These are phyloP conservation scores for Fusarium protoensiforme DNA, from an alignment of 2,329 filamentous ascomycete genomes.

Conservation along the genomic window DNA sequence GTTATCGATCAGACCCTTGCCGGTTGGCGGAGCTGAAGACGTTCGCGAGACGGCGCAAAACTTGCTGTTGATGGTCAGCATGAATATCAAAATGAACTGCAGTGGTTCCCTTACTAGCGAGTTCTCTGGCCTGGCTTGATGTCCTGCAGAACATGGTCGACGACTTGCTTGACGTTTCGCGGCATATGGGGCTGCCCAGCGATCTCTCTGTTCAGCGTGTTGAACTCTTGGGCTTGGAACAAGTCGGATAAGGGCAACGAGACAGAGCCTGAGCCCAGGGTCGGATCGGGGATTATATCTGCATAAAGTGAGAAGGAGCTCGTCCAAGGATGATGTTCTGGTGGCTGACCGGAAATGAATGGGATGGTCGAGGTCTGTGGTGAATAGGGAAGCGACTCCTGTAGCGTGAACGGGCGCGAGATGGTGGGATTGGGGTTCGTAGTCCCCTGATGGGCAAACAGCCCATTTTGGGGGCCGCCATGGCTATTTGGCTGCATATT, in stretches of 20 bases:
- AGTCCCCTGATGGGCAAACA: conserved; percentile 38
- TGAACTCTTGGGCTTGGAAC: conserved; percentile 67
- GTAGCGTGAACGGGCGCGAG: conserved; percentile 68
- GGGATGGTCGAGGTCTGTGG: conserved; percentile 84
- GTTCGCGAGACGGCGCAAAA: conserved; percentile 54
- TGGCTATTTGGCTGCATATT: conserved; percentile 45
- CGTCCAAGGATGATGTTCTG: background rate
- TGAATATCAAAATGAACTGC: background rate
- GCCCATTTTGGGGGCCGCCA: conserved; percentile 50
- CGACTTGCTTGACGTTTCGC: conserved; percentile 74
- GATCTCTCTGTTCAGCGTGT: conserved; percentile 78
- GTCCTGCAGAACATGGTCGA: conserved; percentile 80
- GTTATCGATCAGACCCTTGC: conserved; percentile 50
- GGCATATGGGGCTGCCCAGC: conserved; percentile 67
- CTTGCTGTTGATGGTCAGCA: conserved; percentile 58
- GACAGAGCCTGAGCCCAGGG: conserved; percentile 66
- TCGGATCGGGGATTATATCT: conserved; percentile 76
- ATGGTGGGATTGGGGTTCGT: conserved; percentile 41
- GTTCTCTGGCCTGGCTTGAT: conserved; percentile 78
- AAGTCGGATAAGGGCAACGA: conserved; percentile 62
- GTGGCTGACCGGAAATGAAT: conserved; percentile 75
- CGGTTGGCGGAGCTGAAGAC: conserved; percentile 30
- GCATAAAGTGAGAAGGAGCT: conserved; percentile 27
- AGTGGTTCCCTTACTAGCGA: conserved; percentile 65
- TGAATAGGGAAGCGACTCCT: conserved; percentile 84